Conservation (phyloP, 1,284 basidiomycete genomes). For the Cystobasidium sp. region DNA sequence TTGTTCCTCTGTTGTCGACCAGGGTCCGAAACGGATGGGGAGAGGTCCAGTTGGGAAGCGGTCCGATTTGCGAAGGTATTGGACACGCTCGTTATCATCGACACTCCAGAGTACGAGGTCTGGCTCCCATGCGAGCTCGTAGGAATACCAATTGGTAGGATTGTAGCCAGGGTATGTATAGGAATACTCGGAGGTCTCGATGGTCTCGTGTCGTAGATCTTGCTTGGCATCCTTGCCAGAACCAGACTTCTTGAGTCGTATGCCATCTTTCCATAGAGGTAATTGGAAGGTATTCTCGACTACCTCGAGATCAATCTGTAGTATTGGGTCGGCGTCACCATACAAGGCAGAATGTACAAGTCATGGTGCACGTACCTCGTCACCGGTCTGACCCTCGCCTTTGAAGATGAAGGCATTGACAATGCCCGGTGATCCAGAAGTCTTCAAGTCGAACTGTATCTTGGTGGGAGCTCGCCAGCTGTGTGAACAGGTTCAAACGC, state of each 20-base stretch:
- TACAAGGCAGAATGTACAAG: not conserved
- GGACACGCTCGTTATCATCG: constrained; percentile 22
- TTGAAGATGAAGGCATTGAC: constrained; percentile 42
- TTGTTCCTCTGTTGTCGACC: constrained; percentile 16
- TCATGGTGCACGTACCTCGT: constrained; percentile 7
- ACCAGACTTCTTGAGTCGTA: constrained; percentile 19
- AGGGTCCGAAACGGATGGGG: constrained; percentile 30
- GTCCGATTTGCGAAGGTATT: constrained; percentile 9
- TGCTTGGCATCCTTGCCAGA: constrained; percentile 20
- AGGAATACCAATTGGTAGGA: constrained; percentile 8
- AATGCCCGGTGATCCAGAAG: constrained; percentile 18
- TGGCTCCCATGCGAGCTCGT: constrained; percentile 24
- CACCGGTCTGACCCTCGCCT: constrained; percentile 21
- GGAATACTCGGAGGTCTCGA: constrained; percentile 18
- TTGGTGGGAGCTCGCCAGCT: constrained; percentile 30
- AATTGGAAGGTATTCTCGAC: constrained; percentile 23
- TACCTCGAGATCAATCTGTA: constrained; percentile 32
- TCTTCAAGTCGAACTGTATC: constrained; percentile 22
- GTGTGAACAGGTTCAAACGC: not conserved
- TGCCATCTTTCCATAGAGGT: constrained; percentile 23
- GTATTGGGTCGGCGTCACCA: too few species aligned
- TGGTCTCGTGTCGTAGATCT: constrained; percentile 18
- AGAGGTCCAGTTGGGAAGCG: constrained; percentile 30
- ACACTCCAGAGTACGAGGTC: constrained; percentile 30
- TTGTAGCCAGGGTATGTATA: constrained; percentile 29